Percentiles rank a stretch among this genome's conserved stretches.
Evolutionary conservation across 1,139 yeast species (phyloP).

Genomic region (Williopsis jadinii): DNA sequence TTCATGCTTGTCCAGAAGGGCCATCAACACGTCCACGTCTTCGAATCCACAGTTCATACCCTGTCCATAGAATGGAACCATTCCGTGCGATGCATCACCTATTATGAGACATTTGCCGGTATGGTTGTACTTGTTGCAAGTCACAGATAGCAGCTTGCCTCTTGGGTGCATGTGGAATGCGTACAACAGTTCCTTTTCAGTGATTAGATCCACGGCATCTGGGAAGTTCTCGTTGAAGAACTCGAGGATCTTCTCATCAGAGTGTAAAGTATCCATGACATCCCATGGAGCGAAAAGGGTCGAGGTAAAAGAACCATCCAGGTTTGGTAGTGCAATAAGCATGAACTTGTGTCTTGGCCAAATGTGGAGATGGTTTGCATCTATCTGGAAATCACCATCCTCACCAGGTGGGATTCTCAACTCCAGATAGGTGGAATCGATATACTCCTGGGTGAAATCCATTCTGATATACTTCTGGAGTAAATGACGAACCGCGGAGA

Average conservation of each 20-base stretch:
- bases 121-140: constrained; percentile 63
- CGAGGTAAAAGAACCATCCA: constrained; percentile 81
- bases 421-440: constrained; percentile 81
- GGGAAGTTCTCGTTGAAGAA: constrained; percentile 63
- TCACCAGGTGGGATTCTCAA: constrained; percentile 56
- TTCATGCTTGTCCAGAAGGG: constrained; percentile 40
- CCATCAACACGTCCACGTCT: constrained; percentile 67
- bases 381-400: constrained; percentile 37
- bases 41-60: constrained; percentile 98
- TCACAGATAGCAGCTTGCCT: constrained; percentile 66
- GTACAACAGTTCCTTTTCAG: constrained; percentile 42
- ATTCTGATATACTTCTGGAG: constrained; percentile 62
- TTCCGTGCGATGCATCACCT: constrained; percentile 94
- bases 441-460: constrained; percentile 69
- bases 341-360: constrained; percentile 88
- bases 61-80: constrained; percentile 97
- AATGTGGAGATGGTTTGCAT: constrained; percentile 78
- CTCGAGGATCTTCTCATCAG: constrained; percentile 35
- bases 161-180: constrained; percentile 60
- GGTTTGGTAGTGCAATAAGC: constrained; percentile 85
- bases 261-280: constrained; percentile 48
- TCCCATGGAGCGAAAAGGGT: constrained; percentile 84
- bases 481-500: constrained; percentile 65
- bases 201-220: constrained; percentile 68
- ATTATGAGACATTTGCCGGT: constrained; percentile 59